phyloP scores from a whole-genome alignment of 2,329 filamentous ascomycete species.

The Fusarium redolens region DNA sequence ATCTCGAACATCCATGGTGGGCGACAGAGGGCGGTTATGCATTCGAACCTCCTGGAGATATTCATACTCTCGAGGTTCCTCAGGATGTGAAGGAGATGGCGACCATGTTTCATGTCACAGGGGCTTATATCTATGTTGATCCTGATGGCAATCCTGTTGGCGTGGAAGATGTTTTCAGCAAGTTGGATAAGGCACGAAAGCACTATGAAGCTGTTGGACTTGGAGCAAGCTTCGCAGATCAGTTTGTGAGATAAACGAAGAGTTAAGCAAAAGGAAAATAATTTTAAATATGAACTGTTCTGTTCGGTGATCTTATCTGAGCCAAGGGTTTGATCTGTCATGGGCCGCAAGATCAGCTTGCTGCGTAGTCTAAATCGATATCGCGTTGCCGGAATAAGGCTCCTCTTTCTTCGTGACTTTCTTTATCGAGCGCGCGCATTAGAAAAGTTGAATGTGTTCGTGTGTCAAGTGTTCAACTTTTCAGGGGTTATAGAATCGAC shows the following conservation, averaged over 20 bases:
- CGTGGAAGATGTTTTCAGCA: slow-evolving; percentile 2
- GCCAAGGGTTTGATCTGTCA: not conserved
- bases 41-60: slow-evolving; percentile 43
- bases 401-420: not conserved
- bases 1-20: not conserved
- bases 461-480: not conserved
- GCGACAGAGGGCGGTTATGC: not conserved
- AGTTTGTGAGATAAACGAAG: not conserved
- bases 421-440: not conserved
- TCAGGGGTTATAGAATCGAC: not conserved
- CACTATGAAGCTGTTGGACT: not conserved
- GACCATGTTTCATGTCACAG: not conserved
- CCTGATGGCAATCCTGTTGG: not conserved
- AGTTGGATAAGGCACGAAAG: not conserved
- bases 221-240: not conserved
- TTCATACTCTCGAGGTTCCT: slow-evolving; percentile 42
- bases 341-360: not conserved
- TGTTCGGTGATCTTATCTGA: not conserved
- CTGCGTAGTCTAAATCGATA: too few relatives aligned
- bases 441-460: not conserved
- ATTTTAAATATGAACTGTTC: not conserved
- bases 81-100: not conserved
- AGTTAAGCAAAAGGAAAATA: not conserved
- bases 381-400: not conserved
- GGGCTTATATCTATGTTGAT: not conserved